Evolutionary conservation across 2,329 filamentous ascomycete species (phyloP), one percentile per base, ranked within the genome.

Genomic region (Diaporthe amygdali): DNA sequence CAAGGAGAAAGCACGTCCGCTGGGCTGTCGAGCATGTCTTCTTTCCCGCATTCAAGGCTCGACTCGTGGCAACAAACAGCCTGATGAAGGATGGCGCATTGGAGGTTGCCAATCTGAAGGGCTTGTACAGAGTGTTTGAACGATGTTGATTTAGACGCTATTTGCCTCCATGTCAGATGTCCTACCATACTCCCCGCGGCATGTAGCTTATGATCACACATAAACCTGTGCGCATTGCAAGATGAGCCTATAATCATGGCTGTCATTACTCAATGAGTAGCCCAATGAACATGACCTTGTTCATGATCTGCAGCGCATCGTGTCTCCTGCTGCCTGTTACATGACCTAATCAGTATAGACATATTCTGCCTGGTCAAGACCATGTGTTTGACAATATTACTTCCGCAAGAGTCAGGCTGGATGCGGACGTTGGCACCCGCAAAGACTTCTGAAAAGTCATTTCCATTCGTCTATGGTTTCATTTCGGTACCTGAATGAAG

Each of bases 81-180:
- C 82, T 98, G 76, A 89, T 97, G 82, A 90, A 91, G 64, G 93
- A 91, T 0, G 88, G 86, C 10, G 90, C 97, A 14, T 84, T 97
- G 56, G 96, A 99, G 81, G 90, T 97, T 61, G 96, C 96, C 2
- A 94, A 97, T 82, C 81, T 98, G 71, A 98, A 97, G 81, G 95
- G 95, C 0, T 79, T 99, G 71, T 99, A 99, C 81, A 87, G 94
- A 55, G 95, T 98, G 3, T 99, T 99, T 85, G 96, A 99, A 83
- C 86, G 96, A 68, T 98, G 96, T 81, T 98, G 81, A 72, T 44
- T 12, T 44, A 12, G 30, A 47, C 17, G 34, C 44, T 30, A 37
- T 63, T 25, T 64, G 41, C 14, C 10, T 20, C 52, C 15, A 6
- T 37, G 6, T 17, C 54, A 44, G 17, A 37, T 2, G 9, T 12